Base-by-base conservation (phyloP, 2,329 filamentous ascomycete genomes). In the Trichoderma atroviride region DNA sequence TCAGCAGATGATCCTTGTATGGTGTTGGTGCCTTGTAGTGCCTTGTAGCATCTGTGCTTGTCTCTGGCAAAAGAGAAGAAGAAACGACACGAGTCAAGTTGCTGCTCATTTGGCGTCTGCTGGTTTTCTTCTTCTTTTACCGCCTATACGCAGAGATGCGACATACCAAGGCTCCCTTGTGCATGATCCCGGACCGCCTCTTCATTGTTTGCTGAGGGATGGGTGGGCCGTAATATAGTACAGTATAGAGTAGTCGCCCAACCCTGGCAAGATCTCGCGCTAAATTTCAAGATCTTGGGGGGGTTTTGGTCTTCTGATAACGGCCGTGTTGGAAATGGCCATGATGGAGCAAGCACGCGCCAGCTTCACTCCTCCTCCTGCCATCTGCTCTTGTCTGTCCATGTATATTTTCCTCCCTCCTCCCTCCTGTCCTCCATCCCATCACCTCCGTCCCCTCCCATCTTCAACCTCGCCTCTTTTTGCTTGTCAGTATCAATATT, bases 251-350 rank as follows among this genome's bases (percentile, higher is more conserved):
- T 27, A 27, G 27, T 27, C 2, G 16, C 19, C 29, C 7, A 10
- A 53, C 14, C 29, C 55, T 40, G 37, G 37, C 37, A n/a, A 58
- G 55, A 58, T 37, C 31, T 58, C 31, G 55, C 55, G 55, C 55
- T 58, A 58, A 58, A 37, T n/a, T 37, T 58, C n/a, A 57, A 65
- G 52, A 56, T 57, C 62, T 65, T n/a, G 62, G 52, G 52, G 50
- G 11, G 22, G n/a, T n/a, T 63, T 33, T 63, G 40, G 40, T 33
- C 19, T 16, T 52, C n/a, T 43, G 40, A 43, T 43, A 43, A 43
- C 40, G 40, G 7, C n/a, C n/a, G n/a, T 35, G 33, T 35, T 43
- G 40, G 16, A 43, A 19, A 43, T n/a, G 40, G 37, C 3, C 11
- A 47, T 31, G 10, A 11, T 24, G 3, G 59, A 62, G 59, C 27